Conservation (phyloP, 2,329 filamentous ascomycete genomes). For the Cercospora sesami region DNA sequence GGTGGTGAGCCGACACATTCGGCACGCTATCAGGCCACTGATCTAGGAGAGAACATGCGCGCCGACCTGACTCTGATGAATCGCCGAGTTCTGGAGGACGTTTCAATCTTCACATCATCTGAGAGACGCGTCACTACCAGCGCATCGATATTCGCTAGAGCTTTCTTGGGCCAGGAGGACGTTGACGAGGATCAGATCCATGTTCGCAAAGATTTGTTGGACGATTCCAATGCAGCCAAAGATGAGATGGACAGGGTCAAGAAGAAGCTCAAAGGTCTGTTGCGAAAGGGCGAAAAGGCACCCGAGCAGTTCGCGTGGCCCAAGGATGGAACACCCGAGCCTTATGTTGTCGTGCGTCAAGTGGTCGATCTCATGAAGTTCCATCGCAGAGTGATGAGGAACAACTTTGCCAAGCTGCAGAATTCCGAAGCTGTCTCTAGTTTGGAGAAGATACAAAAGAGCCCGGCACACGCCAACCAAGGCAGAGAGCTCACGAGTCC, state of each 20-base stretch:
- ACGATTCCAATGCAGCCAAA: constrained; percentile 97
- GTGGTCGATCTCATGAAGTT: constrained; percentile 98
- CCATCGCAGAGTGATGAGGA: constrained; percentile 88
- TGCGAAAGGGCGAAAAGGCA: constrained; percentile 89
- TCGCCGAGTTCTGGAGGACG: constrained; percentile 84
- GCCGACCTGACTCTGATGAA: constrained; percentile 94
- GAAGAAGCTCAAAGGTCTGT: constrained; percentile 93
- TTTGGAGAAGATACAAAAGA: constrained; percentile 52
- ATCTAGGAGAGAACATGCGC: constrained; percentile 91
- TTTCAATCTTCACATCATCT: constrained; percentile 92
- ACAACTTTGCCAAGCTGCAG: constrained; percentile 81
- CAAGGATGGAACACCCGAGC: constrained; percentile 84
- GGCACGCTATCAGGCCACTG: constrained; percentile 91
- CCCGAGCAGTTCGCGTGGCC: constrained; percentile 99
- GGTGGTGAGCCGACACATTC: constrained; percentile 97
- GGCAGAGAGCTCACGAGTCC: constrained; percentile 26
- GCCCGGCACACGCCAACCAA: constrained; percentile 50
- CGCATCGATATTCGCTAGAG: constrained; percentile 90
- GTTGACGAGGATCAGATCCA: constrained; percentile 82
- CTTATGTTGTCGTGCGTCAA: constrained; percentile 84
- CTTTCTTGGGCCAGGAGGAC: constrained; percentile 85
- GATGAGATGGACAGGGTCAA: constrained; percentile 99
- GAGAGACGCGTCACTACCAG: constrained; percentile 93
- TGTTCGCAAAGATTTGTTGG: constrained; percentile 88
- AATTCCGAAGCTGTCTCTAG: constrained; percentile 63